Evolutionary conservation across 2,329 filamentous ascomycete genomes (phyloP).

Genomic region (Talaromyces funiculosus): DNA sequence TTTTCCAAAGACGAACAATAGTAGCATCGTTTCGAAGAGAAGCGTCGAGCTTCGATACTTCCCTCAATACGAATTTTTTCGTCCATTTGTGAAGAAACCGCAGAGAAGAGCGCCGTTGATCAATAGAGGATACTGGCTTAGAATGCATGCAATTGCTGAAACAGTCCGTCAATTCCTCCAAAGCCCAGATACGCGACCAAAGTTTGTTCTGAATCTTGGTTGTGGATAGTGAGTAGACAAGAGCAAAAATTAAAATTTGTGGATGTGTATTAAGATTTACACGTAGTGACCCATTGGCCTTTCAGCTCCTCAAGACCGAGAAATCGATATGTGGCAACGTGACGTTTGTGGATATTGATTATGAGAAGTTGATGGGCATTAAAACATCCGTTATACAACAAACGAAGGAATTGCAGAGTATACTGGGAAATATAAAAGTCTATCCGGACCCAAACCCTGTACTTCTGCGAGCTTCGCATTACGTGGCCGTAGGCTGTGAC

Average conservation of each 20-base stretch:
- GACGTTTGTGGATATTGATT: slow-evolving; percentile 80
- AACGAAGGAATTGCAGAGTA: slow-evolving; percentile 54
- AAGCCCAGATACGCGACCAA: slow-evolving; percentile 50
- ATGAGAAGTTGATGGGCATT: slow-evolving; percentile 68
- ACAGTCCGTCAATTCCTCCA: slow-evolving; percentile 69
- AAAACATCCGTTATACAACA: slow-evolving; percentile 64
- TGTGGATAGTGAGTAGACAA: slow-evolving; percentile 72
- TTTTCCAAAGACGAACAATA: slow-evolving; percentile 67
- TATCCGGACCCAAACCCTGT: slow-evolving; percentile 33
- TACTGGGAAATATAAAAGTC: slow-evolving; percentile 44
- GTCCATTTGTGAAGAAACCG: slow-evolving; percentile 79
- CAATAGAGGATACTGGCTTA: slow-evolving; percentile 82
- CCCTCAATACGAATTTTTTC: slow-evolving; percentile 75
- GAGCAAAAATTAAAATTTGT: slow-evolving; percentile 13
- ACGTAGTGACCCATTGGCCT: slow-evolving; percentile 75
- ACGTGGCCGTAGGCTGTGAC: slow-evolving; percentile 77
- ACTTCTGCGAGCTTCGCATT: slow-evolving; percentile 61
- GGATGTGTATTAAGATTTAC: slow-evolving; percentile 23
- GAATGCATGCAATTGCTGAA: slow-evolving; percentile 75
- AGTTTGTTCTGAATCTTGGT: slow-evolving; percentile 76
- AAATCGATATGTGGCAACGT: slow-evolving; percentile 52
- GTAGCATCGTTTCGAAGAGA: slow-evolving; percentile 85
- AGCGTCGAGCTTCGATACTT: slow-evolving; percentile 89
- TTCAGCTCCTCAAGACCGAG: slow-evolving; percentile 70
- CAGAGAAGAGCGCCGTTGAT: slow-evolving; percentile 80